These are phyloP conservation scores for Suillus subluteus DNA, from an alignment of 768 basidiomycete genomes.

Conservation along the genomic window DNA sequence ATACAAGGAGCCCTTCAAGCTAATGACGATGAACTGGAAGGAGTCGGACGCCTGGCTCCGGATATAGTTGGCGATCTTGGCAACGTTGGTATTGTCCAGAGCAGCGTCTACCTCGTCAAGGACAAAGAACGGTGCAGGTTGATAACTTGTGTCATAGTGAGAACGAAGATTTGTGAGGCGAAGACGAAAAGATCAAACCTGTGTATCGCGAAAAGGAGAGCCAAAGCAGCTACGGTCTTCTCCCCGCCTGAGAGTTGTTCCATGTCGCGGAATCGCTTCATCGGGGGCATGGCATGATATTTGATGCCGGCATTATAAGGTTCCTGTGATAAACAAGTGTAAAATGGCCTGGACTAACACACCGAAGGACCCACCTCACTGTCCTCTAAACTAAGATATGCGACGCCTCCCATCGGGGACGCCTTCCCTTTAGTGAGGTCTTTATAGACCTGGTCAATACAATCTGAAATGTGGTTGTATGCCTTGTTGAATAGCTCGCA, in stretches of 20 bases:
- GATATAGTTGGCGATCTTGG: slow-evolving; percentile 94
- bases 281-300: slow-evolving; percentile 99
- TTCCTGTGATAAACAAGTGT: slow-evolving; percentile 49
- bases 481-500: slow-evolving; percentile 93
- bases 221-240: slow-evolving; percentile 98
- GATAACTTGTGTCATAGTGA: slow-evolving; percentile 61
- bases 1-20: slow-evolving; percentile 91
- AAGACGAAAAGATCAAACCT: slow-evolving; percentile 51
- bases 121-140: slow-evolving; percentile 97
- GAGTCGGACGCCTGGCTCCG: slow-evolving; percentile 77
- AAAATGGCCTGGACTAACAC: slow-evolving; percentile 21
- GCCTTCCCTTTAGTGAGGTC: slow-evolving; percentile 96
- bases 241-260: slow-evolving; percentile 98
- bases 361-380: slow-evolving; percentile 70
- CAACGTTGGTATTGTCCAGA: slow-evolving; percentile 97
- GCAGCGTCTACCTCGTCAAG: slow-evolving; percentile 99
- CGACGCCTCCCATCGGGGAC: slow-evolving; percentile 93
- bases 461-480: slow-evolving; percentile 93
- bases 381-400: slow-evolving; percentile 95
- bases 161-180: not conserved
- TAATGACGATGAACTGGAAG: slow-evolving; percentile 98
- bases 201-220: slow-evolving; percentile 95
- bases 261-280: slow-evolving; percentile 99
- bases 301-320: slow-evolving; percentile 90
- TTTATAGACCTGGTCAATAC: slow-evolving; percentile 96